Conservation (phyloP, 2,329 filamentous ascomycete genomes). For the Ceratocystis colombiana region DNA sequence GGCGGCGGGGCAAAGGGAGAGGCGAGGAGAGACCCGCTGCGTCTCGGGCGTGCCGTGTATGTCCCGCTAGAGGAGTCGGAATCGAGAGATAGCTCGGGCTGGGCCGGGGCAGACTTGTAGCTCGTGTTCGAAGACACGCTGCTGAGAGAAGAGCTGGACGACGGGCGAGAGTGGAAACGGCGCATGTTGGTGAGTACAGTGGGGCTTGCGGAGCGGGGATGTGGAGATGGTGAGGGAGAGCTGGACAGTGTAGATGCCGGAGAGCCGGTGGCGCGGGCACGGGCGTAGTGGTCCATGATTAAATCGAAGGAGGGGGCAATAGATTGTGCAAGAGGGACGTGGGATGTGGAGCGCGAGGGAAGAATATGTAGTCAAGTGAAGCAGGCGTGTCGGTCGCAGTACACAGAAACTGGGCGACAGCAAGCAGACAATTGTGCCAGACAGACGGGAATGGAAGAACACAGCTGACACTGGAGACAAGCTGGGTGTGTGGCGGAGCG, state of each 20-base stretch:
- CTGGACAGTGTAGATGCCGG: background rate
- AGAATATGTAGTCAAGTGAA: background rate
- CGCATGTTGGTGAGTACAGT: conserved; percentile 19
- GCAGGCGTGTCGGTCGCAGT: too few species aligned
- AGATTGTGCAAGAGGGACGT: background rate
- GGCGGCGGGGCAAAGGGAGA: conserved; percentile 4
- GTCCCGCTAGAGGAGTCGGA: conserved; percentile 3
- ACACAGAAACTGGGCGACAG: too few species aligned
- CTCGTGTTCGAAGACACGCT: conserved; percentile 11
- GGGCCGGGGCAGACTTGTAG: conserved; percentile 22
- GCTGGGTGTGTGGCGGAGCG: background rate
- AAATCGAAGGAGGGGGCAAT: background rate
- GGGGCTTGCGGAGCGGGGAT: conserved; percentile 20
- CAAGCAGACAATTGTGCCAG: too few species aligned
- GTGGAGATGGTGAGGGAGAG: conserved; percentile 16
- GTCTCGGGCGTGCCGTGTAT: conserved; percentile 6
- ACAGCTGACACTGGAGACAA: background rate
- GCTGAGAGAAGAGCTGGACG: conserved; percentile 17
- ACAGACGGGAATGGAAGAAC: too few species aligned
- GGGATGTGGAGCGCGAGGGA: background rate
- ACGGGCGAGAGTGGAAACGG: conserved; percentile 17
- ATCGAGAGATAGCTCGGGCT: conserved; percentile 13
- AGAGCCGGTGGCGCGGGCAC: conserved; percentile 17
- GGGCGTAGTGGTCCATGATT: conserved; percentile 16
- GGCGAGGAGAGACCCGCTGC: conserved; percentile 12